Conservation (phyloP, 768 basidiomycete genomes). For the Mycena vulgaris region DNA sequence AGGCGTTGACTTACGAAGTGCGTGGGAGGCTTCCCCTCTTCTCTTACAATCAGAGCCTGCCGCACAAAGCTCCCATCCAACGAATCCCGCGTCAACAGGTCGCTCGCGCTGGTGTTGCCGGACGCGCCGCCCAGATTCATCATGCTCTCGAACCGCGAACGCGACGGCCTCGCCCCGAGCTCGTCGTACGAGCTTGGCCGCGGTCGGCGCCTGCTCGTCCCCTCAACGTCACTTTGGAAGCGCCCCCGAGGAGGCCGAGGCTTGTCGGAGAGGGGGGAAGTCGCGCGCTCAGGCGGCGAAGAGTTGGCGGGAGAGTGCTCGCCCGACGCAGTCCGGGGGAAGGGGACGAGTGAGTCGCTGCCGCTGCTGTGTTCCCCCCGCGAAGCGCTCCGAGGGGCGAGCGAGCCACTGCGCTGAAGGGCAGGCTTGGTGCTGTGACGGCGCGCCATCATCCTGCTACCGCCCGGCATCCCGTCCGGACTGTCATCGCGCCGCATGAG, state of each 20-base stretch:
- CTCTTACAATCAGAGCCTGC: slow-evolving; percentile 81
- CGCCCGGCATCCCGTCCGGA: slow-evolving; percentile 64
- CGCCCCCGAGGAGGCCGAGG: slow-evolving; percentile 69
- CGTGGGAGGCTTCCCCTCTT: slow-evolving; percentile 85
- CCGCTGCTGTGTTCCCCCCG: slow-evolving; percentile 52
- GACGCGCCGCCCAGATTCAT: slow-evolving; percentile 71
- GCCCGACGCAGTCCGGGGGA: slow-evolving; percentile 73
- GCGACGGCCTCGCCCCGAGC: slow-evolving; percentile 64
- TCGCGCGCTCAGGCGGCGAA: slow-evolving; percentile 55
- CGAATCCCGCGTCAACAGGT: slow-evolving; percentile 72
- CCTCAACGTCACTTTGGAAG: slow-evolving; percentile 84
- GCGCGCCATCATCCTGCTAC: slow-evolving; percentile 62
- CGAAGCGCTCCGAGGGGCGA: slow-evolving; percentile 57
- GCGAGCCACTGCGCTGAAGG: slow-evolving; percentile 61
- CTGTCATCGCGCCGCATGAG: slow-evolving; percentile 68
- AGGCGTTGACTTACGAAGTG: slow-evolving; percentile 78
- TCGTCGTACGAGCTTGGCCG: slow-evolving; percentile 82
- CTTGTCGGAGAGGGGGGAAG: slow-evolving; percentile 50
- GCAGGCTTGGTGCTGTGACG: slow-evolving; percentile 71
- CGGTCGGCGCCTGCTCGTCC: slow-evolving; percentile 66
- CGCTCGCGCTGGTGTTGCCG: slow-evolving; percentile 73
- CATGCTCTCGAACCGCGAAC: slow-evolving; percentile 83
- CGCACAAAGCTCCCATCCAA: slow-evolving; percentile 76
- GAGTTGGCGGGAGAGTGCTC: slow-evolving; percentile 54
- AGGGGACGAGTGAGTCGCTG: slow-evolving; percentile 68